Percentiles rank a stretch among this genome's conserved stretches.
phyloP scores from a whole-genome alignment of 495 filamentous ascomycete species.

The Astrothelium macrocarpum region DNA sequence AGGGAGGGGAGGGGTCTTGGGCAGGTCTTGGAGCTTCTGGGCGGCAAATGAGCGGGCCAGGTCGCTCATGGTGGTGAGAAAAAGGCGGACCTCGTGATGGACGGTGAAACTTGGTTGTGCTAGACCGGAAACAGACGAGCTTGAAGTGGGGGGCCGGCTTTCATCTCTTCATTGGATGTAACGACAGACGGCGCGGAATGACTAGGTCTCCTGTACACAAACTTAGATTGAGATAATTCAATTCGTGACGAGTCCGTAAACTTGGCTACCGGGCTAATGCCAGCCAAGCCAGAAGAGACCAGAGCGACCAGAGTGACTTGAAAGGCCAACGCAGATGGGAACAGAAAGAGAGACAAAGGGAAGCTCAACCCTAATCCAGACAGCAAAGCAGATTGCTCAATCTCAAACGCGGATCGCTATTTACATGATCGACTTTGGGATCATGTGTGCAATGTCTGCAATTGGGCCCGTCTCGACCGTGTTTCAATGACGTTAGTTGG shows the following conservation, averaged over 20 bases:
- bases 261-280: no score
- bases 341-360: background rate
- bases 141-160: conserved; percentile 4
- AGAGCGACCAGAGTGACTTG: no score
- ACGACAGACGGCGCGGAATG: background rate
- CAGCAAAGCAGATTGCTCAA: background rate
- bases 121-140: background rate
- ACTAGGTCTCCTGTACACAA: background rate
- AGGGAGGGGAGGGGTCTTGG: conserved; percentile 42
- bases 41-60: conserved; percentile 78
- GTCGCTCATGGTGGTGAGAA: conserved; percentile 57
- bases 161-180: background rate
- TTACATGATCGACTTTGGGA: no score
- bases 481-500: background rate
- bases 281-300: no score
- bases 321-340: no score
- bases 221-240: no score
- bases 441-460: no score
- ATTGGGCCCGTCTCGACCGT: background rate
- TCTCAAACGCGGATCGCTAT: background rate
- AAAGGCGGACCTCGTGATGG: background rate
- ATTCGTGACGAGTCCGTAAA: background rate
- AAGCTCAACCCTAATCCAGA: conserved; percentile 1
- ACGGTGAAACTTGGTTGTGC: conserved; percentile 1
- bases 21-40: conserved; percentile 58